Percentiles rank a stretch among this genome's conserved stretches.
phyloP scores from a whole-genome alignment of 768 basidiomycete genomes.

The Lepiota venenata region DNA sequence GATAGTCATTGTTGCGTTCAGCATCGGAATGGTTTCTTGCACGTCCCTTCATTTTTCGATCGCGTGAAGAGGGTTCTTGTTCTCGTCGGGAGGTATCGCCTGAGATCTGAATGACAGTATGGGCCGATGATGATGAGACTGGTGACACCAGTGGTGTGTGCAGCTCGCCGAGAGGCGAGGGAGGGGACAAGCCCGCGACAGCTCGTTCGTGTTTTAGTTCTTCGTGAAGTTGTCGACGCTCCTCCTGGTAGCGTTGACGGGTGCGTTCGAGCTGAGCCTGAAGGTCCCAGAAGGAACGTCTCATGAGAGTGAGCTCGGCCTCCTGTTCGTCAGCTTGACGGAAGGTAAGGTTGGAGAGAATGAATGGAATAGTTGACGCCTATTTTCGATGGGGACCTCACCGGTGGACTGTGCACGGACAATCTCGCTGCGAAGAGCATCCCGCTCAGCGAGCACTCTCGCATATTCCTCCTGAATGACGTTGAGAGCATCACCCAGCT shows the following conservation, averaged over 20 bases:
- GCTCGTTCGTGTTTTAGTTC: constrained; percentile 6
- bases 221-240: constrained; percentile 1
- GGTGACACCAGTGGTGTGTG: background rate
- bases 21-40: constrained; percentile 37
- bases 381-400: background rate
- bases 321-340: constrained; percentile 4
- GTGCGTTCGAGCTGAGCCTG: constrained; percentile 1
- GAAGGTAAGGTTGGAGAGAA: background rate
- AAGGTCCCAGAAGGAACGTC: constrained; percentile 1
- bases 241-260: constrained; percentile 4
- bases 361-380: no score
- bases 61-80: constrained; percentile 10
- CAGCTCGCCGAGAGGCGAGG: constrained; percentile 1
- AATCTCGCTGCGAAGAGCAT: background rate
- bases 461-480: constrained; percentile 6
- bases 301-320: background rate
- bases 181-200: background rate
- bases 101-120: background rate
- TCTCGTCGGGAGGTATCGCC: background rate
- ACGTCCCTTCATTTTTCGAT: constrained; percentile 22
- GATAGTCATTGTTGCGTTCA: constrained; percentile 52
- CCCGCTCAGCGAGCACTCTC: background rate
- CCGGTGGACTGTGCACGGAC: background rate
- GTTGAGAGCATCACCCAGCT: background rate
- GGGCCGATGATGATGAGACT: background rate